Evolutionary conservation across 108 stramenopile genomes (phyloP).

Genomic region (Nitzschia inconspicua): DNA sequence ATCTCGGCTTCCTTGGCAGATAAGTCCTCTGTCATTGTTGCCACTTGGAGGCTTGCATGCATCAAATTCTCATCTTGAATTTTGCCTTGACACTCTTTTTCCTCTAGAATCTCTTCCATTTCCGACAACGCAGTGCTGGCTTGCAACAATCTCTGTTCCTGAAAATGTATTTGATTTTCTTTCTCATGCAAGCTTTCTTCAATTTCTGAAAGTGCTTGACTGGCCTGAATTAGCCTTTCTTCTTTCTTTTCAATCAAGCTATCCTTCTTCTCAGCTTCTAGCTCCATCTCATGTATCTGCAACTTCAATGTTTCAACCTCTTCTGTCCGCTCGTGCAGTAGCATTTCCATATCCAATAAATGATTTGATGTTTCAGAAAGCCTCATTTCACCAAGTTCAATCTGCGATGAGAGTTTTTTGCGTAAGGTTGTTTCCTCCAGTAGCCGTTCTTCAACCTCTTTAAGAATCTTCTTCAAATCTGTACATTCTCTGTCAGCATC

Average conservation of each 20-base stretch:
- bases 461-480: too few species aligned
- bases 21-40: too few species aligned
- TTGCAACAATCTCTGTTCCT: constrained; percentile 53
- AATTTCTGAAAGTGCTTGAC: not conserved
- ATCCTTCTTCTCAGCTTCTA: not conserved
- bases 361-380: not conserved
- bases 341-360: not conserved
- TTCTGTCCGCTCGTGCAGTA: not conserved
- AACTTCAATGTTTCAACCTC: not conserved
- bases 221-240: constrained; percentile 1
- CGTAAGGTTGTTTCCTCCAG: too few species aligned
- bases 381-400: too few species aligned
- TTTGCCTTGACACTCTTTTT: too few species aligned
- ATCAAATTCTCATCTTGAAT: too few species aligned
- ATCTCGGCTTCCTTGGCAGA: constrained; percentile 6
- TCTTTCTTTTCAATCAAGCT: constrained; percentile 1
- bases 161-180: constrained; percentile 51
- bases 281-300: not conserved
- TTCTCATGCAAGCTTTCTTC: constrained; percentile 38
- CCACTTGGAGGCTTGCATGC: too few species aligned
- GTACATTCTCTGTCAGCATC: too few species aligned
- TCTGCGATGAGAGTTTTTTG: too few species aligned
- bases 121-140: too few species aligned
- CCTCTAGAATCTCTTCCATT: too few species aligned
- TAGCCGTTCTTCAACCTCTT: too few species aligned